phyloP scores from a whole-genome alignment of 805 yeast species.

The Zygosaccharomyces pseudorouxii region DNA sequence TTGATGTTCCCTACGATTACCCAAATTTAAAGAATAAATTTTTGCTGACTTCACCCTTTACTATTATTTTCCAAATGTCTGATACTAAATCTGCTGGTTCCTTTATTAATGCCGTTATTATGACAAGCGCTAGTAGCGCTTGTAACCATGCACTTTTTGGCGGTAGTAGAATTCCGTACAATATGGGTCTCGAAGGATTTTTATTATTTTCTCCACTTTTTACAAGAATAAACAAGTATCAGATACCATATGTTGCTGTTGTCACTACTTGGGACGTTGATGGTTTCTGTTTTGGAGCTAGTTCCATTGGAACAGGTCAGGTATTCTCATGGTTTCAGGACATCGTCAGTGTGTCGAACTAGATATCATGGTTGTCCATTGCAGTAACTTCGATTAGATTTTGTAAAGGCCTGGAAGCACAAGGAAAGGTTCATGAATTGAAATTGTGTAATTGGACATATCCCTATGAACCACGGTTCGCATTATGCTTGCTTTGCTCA shows the following conservation, averaged over 20 bases:
- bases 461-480: conserved; percentile 48
- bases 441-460: conserved; percentile 46
- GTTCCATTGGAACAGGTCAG: conserved; percentile 50
- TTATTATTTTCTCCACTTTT: conserved; percentile 36
- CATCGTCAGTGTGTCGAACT: conserved; percentile 50
- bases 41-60: conserved; percentile 42
- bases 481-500: conserved; percentile 40
- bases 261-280: conserved; percentile 49
- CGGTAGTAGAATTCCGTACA: conserved; percentile 46
- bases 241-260: conserved; percentile 48
- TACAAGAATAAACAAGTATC: conserved; percentile 40
- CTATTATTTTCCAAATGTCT: conserved; percentile 49
- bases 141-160: conserved; percentile 53
- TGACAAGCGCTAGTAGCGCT: conserved; percentile 52
- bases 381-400: conserved; percentile 48
- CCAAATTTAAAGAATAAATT: conserved; percentile 27
- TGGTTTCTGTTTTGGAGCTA: conserved; percentile 57
- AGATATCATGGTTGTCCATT: conserved; percentile 47
- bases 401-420: conserved; percentile 42
- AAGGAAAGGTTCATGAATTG: conserved; percentile 42
- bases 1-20: conserved; percentile 56
- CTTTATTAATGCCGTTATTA: conserved; percentile 49
- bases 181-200: conserved; percentile 48
- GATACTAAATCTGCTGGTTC: conserved; percentile 47
- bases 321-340: conserved; percentile 51